A percentile compares a stretch with the other conserved stretches of the same genome.
These are phyloP conservation scores for Fonticula alba DNA, from an alignment of 78 protist species.

Conservation along the genomic window DNA sequence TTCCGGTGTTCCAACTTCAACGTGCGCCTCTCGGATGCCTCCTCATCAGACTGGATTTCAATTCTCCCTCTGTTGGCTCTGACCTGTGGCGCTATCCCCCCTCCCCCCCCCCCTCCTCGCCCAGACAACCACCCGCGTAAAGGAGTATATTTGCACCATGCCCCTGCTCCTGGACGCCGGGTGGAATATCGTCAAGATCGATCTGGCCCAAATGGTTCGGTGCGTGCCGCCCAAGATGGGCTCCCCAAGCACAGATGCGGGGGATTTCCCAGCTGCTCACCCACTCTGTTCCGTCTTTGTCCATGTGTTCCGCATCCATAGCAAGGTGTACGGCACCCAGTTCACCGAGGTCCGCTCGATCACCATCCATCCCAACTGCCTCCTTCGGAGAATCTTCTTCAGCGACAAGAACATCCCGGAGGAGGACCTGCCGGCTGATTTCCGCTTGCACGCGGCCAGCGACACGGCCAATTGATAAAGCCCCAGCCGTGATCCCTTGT, in stretches of 20 bases:
- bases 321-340: constrained; percentile 80
- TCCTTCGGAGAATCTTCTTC: constrained; percentile 74
- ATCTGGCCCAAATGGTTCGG: constrained; percentile 76
- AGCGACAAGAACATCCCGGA: constrained; percentile 76
- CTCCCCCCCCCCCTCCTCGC: not conserved
- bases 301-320: no score
- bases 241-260: no score
- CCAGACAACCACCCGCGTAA: constrained; percentile 65
- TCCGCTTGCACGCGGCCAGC: no score
- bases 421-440: constrained; percentile 62
- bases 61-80: not conserved
- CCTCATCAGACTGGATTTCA: not conserved
- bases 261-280: not conserved
- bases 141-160: constrained; percentile 87
- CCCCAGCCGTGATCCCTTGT: no score
- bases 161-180: constrained; percentile 91
- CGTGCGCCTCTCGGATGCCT: not conserved
- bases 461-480: no score
- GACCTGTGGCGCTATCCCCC: not conserved
- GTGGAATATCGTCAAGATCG: constrained; percentile 92
- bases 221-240: not conserved
- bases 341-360: constrained; percentile 82
- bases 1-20: constrained; percentile 89
- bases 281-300: no score
- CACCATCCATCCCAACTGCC: constrained; percentile 57